These are phyloP conservation scores for Emergomyces pasteurianus DNA, from an alignment of 2,329 filamentous ascomycete genomes.

Conservation along the genomic window DNA sequence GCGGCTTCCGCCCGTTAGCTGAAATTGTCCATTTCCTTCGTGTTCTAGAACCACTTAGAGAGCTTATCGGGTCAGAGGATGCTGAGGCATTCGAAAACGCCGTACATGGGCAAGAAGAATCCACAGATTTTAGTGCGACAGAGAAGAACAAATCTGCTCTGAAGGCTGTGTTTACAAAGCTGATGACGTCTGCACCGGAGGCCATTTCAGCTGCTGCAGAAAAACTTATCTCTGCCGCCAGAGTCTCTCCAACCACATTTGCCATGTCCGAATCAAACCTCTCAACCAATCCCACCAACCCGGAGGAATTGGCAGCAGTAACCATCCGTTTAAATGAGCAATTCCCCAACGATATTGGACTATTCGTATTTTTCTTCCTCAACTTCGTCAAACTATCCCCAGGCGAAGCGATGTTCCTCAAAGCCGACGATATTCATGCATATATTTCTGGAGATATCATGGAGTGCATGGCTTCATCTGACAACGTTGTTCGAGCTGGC, in stretches of 20 bases:
- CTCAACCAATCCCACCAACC: slow-evolving; percentile 25
- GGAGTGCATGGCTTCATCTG: slow-evolving; percentile 98
- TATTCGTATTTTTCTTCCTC: slow-evolving; percentile 94
- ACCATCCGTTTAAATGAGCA: slow-evolving; percentile 66
- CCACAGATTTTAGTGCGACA: slow-evolving; percentile 32
- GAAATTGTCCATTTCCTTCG: slow-evolving; percentile 81
- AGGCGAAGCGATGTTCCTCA: slow-evolving; percentile 90
- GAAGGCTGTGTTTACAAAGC: slow-evolving; percentile 58
- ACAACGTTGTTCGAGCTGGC: slow-evolving; percentile 94
- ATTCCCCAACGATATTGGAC: slow-evolving; percentile 80
- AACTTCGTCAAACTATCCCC: slow-evolving; percentile 83
- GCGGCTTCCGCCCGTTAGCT: slow-evolving; percentile 77
- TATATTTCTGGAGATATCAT: slow-evolving; percentile 74
- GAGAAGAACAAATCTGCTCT: slow-evolving; percentile 66
- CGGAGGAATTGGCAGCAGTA: slow-evolving; percentile 60
- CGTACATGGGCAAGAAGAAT: slow-evolving; percentile 45
- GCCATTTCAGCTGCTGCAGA: slow-evolving; percentile 53
- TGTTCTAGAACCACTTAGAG: slow-evolving; percentile 50
- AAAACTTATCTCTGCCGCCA: slow-evolving; percentile 58
- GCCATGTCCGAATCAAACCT: slow-evolving; percentile 40
- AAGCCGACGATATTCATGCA: slow-evolving; percentile 93
- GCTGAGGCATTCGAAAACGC: slow-evolving; percentile 45
- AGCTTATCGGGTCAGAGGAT: slow-evolving; percentile 46
- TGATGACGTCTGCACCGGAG: slow-evolving; percentile 67
- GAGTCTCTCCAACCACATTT: slow-evolving; percentile 58